Conservation (phyloP, 2,329 filamentous ascomycete genomes). For the Talaromyces sp. region DNA sequence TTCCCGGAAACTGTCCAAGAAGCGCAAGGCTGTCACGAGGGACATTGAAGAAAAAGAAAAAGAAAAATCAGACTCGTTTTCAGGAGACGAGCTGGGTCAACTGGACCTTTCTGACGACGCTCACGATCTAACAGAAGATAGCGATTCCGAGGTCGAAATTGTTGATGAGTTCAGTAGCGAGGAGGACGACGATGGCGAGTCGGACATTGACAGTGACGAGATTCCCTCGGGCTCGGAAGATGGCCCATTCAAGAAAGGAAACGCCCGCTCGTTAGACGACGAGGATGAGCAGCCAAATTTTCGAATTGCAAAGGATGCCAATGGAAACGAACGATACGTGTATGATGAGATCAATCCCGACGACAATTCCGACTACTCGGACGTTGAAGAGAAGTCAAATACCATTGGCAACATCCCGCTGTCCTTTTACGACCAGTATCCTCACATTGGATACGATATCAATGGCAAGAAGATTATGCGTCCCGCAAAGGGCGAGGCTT, state of each 20-base stretch:
- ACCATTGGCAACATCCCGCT: constrained; percentile 94
- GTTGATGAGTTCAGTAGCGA: constrained; percentile 49
- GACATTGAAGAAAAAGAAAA: constrained; percentile 45
- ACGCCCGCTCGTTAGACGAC: constrained; percentile 11
- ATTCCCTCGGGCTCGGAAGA: constrained; percentile 42
- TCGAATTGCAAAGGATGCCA: constrained; percentile 69
- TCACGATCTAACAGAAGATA: constrained; percentile 36
- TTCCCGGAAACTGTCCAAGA: constrained; percentile 43
- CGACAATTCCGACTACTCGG: constrained; percentile 93
- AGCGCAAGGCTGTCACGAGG: constrained; percentile 59
- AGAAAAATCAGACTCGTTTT: constrained; percentile 45
- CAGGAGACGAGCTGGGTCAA: constrained; percentile 54
- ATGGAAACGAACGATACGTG: constrained; percentile 82
- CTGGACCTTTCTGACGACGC: constrained; percentile 37
- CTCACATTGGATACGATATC: constrained; percentile 97
- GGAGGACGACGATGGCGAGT: constrained; percentile 46
- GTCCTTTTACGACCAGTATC: constrained; percentile 94
- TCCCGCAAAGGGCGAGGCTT: constrained; percentile 84
- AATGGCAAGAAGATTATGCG: constrained; percentile 98
- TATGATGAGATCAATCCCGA: constrained; percentile 91
- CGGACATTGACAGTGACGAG: constrained; percentile 45
- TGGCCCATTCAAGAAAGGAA: constrained; percentile 6
- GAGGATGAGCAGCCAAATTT: constrained; percentile 47
- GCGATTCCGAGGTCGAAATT: constrained; percentile 48
- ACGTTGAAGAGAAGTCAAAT: constrained; percentile 71